Base-by-base conservation (phyloP, 371 early-diverging fungal genomes). In the Mortierella sp. region DNA sequence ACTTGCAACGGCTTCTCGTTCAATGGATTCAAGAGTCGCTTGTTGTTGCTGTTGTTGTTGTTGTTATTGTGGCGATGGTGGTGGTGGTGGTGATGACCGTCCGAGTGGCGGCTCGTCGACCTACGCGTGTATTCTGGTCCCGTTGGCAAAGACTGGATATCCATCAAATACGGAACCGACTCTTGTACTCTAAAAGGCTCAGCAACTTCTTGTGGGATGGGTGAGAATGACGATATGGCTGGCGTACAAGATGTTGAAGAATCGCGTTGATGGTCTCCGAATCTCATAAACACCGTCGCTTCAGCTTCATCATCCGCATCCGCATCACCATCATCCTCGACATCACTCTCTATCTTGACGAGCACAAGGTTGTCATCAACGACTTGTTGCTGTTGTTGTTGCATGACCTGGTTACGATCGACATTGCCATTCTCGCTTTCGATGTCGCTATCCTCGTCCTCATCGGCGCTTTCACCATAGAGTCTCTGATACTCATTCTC, bases 251-350 rank as follows among this genome's bases (percentile, higher is more conserved):
- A 43, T 43, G 14, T n/a, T 49, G 2, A 20, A 1, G 20, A 10
- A 20, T 20, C 49, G 16, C 49, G 49, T 20, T 20, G 49, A 5
- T 20, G 49, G 16, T 20, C 60, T 35, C 64, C 73, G 22, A 66
- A 70, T 14, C 51, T 52, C 64, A 70, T 52, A 14, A 61, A 68
- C 6, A 66, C 66, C 0, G 68, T 55, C 1, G 62, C 32, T 18
- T 78, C 78, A 16, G 73, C 66, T 26, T 78, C 78, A 14, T 78
- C 68, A 35, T 79, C 79, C 4, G 71, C 79, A 37, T 79, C 79
- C 5, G 71, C 74, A 49, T 74, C 78, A 11, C 65, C 68, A 54
- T 69, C 63, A 2, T 74, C 77, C 5, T 71, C 76, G 6, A 12
- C 62, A 24, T 62, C 69, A 2, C 70, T 28, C 51, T 76, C 77